Conservation (phyloP, 1,284 basidiomycete genomes). For the Schizophyllum amplum region DNA sequence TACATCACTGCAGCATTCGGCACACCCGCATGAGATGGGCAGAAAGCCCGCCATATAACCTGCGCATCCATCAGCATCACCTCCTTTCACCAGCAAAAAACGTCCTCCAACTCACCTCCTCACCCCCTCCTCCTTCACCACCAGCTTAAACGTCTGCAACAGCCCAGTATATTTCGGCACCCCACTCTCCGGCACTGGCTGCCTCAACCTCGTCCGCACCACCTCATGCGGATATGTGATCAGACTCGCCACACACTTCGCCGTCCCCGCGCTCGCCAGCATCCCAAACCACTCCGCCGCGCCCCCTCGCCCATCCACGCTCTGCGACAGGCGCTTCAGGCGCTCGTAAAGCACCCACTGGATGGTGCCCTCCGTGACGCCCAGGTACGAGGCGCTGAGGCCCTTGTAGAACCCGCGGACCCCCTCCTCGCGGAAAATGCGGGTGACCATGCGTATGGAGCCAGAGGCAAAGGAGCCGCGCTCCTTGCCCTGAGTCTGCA, state of each 20-base stretch:
- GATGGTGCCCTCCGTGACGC: constrained; percentile 94
- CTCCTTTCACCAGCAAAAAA: too few species aligned
- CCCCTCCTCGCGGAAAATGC: constrained; percentile 80
- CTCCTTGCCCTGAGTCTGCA: not conserved
- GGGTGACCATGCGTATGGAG: constrained; percentile 54
- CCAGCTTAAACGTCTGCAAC: constrained; percentile 75
- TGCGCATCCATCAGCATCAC: not conserved
- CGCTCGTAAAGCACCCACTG: constrained; percentile 97
- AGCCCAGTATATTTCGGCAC: constrained; percentile 85
- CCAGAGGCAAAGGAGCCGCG: constrained; percentile 28
- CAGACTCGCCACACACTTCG: constrained; percentile 88
- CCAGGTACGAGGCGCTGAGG: constrained; percentile 89
- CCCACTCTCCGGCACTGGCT: constrained; percentile 65
- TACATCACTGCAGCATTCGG: constrained; percentile 98
- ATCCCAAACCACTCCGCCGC: constrained; percentile 68
- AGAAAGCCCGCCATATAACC: constrained; percentile 88
- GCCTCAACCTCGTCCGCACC: constrained; percentile 85
- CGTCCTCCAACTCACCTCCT: constrained; percentile 30
- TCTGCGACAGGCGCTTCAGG: constrained; percentile 57
- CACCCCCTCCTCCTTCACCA: constrained; percentile 87
- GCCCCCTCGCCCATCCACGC: constrained; percentile 47
- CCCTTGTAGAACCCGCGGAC: constrained; percentile 91
- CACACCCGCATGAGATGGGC: constrained; percentile 94
- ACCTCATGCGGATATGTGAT: constrained; percentile 98
- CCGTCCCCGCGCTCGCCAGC: constrained; percentile 86